These are phyloP conservation scores for Colletotrichum sp. DNA, from an alignment of 2,329 filamentous ascomycete species.

Conservation along the genomic window DNA sequence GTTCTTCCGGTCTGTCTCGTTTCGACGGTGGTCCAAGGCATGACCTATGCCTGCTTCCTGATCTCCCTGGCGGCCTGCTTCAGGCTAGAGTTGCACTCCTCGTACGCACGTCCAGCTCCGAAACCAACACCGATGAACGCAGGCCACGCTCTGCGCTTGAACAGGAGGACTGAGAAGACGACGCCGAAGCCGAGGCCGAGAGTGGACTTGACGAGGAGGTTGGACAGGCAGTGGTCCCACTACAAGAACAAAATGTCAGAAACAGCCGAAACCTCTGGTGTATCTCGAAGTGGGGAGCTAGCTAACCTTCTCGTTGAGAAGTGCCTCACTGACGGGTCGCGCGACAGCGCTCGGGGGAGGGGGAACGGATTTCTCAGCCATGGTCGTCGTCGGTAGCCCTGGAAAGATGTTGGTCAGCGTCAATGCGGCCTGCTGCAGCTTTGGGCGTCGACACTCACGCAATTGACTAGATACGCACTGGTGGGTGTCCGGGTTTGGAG, in stretches of 20 bases:
- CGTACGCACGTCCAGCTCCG: constrained; percentile 94
- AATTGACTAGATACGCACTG: constrained; percentile 18
- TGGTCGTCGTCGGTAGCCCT: constrained; percentile 35
- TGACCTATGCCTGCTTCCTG: constrained; percentile 54
- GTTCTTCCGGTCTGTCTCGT: constrained; percentile 18
- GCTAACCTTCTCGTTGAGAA: constrained; percentile 95
- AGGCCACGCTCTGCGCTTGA: constrained; percentile 98
- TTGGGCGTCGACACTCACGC: constrained; percentile 6
- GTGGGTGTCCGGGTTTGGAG: constrained; percentile 13
- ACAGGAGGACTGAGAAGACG: constrained; percentile 97
- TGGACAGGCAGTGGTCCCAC: constrained; percentile 99
- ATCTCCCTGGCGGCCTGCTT: constrained; percentile 66
- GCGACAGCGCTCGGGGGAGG: constrained; percentile 69
- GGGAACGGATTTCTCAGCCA: constrained; percentile 60
- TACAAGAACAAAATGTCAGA: constrained; percentile 43
- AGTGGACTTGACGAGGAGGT: constrained; percentile 93
- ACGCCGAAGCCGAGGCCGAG: constrained; percentile 97
- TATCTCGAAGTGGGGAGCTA: not conserved
- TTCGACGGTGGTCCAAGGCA: not conserved
- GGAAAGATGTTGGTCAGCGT: constrained; percentile 21
- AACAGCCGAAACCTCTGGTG: not conserved
- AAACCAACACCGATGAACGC: constrained; percentile 95
- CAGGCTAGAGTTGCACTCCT: constrained; percentile 91
- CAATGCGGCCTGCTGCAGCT: constrained; percentile 17
- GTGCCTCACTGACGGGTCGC: constrained; percentile 93